A percentile compares a stretch with the other conserved stretches of the same genome.
These are phyloP conservation scores for Paracoccidioides lutzii DNA, from an alignment of 2,329 filamentous ascomycete genomes.

Conservation along the genomic window DNA sequence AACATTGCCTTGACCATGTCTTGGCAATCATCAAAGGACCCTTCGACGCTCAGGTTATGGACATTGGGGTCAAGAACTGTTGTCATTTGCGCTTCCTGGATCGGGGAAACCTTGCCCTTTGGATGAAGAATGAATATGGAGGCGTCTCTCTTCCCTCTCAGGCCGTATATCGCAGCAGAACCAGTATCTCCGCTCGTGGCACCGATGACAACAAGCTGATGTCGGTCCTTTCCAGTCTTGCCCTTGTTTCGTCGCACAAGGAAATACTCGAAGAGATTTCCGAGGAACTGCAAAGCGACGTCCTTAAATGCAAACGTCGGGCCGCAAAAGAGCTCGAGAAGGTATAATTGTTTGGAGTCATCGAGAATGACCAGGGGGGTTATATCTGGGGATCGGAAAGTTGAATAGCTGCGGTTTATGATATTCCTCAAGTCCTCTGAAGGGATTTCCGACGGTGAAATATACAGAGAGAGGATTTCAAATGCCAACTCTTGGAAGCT, in stretches of 20 bases:
- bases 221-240: slow-evolving; percentile 43
- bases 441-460: slow-evolving; percentile 62
- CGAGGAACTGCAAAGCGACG: slow-evolving; percentile 81
- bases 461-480: slow-evolving; percentile 52
- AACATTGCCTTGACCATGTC: slow-evolving; percentile 93
- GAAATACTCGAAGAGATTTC: slow-evolving; percentile 61
- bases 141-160: slow-evolving; percentile 91
- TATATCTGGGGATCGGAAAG: slow-evolving; percentile 67
- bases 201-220: slow-evolving; percentile 75
- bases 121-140: slow-evolving; percentile 92
- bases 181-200: slow-evolving; percentile 80
- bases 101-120: slow-evolving; percentile 75
- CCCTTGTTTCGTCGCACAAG: slow-evolving; percentile 32
- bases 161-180: slow-evolving; percentile 88
- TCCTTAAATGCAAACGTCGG: slow-evolving; percentile 96
- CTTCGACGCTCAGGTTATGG: slow-evolving; percentile 78
- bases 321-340: slow-evolving; percentile 92
- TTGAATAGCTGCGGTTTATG: slow-evolving; percentile 73
- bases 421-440: slow-evolving; percentile 66
- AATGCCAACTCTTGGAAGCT: slow-evolving; percentile 72
- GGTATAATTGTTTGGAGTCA: slow-evolving; percentile 56
- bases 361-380: slow-evolving; percentile 71
- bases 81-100: slow-evolving; percentile 96
- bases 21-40: slow-evolving; percentile 90
- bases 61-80: slow-evolving; percentile 84